These are phyloP conservation scores for Backusella luteola DNA, from an alignment of 192 early-diverging fungal genomes.

Conservation along the genomic window DNA sequence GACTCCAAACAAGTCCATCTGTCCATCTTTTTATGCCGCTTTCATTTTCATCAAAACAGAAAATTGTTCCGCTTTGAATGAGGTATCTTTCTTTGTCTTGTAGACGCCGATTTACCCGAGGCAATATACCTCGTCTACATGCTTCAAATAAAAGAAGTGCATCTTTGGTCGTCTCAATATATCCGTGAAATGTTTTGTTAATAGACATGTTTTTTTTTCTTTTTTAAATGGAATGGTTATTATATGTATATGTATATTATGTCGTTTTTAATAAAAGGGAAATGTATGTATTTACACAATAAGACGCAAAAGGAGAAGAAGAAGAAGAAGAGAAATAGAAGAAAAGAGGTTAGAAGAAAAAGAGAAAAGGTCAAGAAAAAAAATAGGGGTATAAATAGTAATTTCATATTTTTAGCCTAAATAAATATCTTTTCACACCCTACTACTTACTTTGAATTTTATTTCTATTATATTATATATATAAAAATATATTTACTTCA, in stretches of 20 bases:
- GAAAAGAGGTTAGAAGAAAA: background rate
- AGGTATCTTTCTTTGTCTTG: constrained; percentile 69
- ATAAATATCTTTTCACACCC: background rate
- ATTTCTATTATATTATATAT: background rate
- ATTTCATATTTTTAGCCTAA: background rate
- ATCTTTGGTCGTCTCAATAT: constrained; percentile 71
- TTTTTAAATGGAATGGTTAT: background rate
- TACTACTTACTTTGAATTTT: background rate
- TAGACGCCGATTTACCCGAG: constrained; percentile 64
- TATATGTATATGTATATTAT: background rate
- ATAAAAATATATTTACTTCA: background rate
- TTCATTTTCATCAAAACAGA: constrained; percentile 84
- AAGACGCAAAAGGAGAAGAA: background rate
- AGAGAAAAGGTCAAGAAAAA: background rate
- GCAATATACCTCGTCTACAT: constrained; percentile 61
- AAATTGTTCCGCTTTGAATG: constrained; percentile 70
- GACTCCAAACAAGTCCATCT: constrained; percentile 79
- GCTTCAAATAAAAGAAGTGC: constrained; percentile 80
- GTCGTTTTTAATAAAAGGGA: background rate
- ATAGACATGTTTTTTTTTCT: constrained; percentile 28
- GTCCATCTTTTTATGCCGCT: constrained; percentile 86
- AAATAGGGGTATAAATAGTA: background rate
- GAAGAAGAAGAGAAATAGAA: background rate
- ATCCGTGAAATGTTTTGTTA: constrained; percentile 59
- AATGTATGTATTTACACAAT: background rate